Evolutionary conservation across 768 basidiomycete species (phyloP).

Genomic region (Kwoniella heveanensis): DNA sequence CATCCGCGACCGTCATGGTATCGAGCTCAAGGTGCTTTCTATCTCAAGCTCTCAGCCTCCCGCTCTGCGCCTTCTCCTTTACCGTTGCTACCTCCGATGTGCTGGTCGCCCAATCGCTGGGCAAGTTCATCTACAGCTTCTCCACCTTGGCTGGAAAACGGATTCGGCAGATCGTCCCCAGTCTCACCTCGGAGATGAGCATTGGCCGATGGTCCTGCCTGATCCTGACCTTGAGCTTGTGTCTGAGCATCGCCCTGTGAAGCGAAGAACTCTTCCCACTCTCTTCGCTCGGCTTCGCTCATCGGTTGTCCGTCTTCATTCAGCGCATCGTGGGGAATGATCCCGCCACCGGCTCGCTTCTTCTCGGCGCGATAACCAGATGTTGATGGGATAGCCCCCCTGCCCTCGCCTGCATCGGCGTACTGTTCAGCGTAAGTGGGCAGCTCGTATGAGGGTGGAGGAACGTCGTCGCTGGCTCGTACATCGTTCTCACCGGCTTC

Average conservation of each 20-base stretch:
- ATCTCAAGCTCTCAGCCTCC: conserved; percentile 13
- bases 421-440: conserved; percentile 10
- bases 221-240: neutral
- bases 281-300: conserved; percentile 40
- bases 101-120: neutral
- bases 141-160: neutral
- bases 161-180: neutral
- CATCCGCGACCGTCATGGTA: no score
- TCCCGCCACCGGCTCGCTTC: neutral
- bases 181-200: neutral
- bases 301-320: conserved; percentile 26
- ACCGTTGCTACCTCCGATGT: neutral
- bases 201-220: neutral
- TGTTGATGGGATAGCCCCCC: neutral
- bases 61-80: neutral
- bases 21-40: no score
- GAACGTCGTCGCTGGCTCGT: neutral
- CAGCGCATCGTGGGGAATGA: conserved; percentile 18
- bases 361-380: conserved; percentile 11
- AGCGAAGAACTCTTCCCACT: conserved; percentile 40
- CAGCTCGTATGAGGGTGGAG: conserved; percentile 9
- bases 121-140: conserved; percentile 7
- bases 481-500: no score
- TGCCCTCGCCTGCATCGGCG: neutral
- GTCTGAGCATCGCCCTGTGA: neutral